These are phyloP conservation scores for Quercus glauca DNA, from an alignment of 306 rosid genomes.

Conservation along the genomic window DNA sequence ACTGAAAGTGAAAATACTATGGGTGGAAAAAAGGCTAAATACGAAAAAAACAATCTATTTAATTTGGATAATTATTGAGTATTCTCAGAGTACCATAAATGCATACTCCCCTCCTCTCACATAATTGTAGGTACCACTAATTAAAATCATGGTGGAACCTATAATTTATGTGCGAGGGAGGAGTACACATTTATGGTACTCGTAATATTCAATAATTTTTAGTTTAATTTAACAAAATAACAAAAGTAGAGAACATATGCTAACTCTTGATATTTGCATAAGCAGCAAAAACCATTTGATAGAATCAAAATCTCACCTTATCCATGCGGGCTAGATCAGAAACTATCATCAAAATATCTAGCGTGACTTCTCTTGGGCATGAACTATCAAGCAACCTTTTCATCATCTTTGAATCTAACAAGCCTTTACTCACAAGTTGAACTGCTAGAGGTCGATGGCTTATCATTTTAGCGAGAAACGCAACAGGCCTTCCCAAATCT, in stretches of 20 bases:
- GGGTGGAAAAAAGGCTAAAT: neutral
- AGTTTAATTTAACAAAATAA: neutral
- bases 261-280: slow-evolving; percentile 3
- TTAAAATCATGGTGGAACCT: too few species aligned
- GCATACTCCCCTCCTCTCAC: too few species aligned
- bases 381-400: slow-evolving; percentile 61
- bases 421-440: slow-evolving; percentile 81
- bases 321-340: slow-evolving; percentile 99
- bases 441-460: slow-evolving; percentile 71
- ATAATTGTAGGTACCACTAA: too few species aligned
- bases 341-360: slow-evolving; percentile 80
- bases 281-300: slow-evolving; percentile 3
- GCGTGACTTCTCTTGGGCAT: slow-evolving; percentile 69
- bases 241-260: neutral
- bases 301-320: slow-evolving; percentile 58
- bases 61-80: too few species aligned
- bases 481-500: slow-evolving; percentile 80
- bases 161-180: too few species aligned
- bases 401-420: slow-evolving; percentile 75
- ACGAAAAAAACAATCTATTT: neutral
- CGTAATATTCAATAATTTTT: too few species aligned
- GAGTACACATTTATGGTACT: too few species aligned
- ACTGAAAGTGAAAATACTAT: neutral
- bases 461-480: slow-evolving; percentile 92
- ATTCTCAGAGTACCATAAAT: too few species aligned